phyloP scores from a whole-genome alignment of 2,329 filamentous ascomycete species.

The Penicillium paneum region DNA sequence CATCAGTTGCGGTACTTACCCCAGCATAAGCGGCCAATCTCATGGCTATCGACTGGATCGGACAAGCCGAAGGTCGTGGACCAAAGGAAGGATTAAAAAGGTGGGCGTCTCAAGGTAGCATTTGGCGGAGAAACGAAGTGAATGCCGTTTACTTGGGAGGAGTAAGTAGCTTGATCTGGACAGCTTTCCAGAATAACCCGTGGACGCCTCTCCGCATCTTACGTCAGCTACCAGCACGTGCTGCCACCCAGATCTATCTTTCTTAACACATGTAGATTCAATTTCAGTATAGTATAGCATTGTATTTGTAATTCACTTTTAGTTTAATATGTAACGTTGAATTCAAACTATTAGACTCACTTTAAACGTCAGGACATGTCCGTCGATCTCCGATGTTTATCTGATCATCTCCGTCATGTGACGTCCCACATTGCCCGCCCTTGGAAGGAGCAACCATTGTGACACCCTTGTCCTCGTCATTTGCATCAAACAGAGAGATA shows the following conservation, averaged over 20 bases:
- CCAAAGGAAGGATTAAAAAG: slow-evolving; percentile 10
- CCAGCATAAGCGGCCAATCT: slow-evolving; percentile 52
- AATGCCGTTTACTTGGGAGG: slow-evolving; percentile 10
- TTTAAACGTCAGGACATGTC: neutral
- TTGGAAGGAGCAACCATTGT: slow-evolving; percentile 3
- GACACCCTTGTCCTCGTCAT: neutral
- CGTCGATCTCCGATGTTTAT: slow-evolving; percentile 8
- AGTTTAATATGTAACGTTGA: neutral
- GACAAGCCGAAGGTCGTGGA: slow-evolving; percentile 31
- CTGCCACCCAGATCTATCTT: slow-evolving; percentile 6
- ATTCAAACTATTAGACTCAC: neutral
- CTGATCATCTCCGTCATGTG: slow-evolving; percentile 12
- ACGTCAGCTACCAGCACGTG: slow-evolving; percentile 25
- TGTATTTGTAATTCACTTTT: neutral
- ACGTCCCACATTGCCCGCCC: slow-evolving; percentile 3
- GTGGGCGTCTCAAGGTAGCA: slow-evolving; percentile 5
- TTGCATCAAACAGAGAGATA: neutral
- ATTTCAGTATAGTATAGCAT: neutral
- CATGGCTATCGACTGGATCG: slow-evolving; percentile 36
- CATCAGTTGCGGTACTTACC: slow-evolving; percentile 34
- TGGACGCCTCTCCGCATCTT: slow-evolving; percentile 24
- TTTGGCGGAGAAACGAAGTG: slow-evolving; percentile 11
- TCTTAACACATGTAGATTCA: neutral
- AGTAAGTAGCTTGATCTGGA: slow-evolving; percentile 23
- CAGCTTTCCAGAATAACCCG: slow-evolving; percentile 23